A percentile compares a stretch with the other conserved stretches of the same genome.
These are phyloP conservation scores for Barnettozyma hawaiiensis DNA, from an alignment of 1,139 yeast species.

Conservation along the genomic window DNA sequence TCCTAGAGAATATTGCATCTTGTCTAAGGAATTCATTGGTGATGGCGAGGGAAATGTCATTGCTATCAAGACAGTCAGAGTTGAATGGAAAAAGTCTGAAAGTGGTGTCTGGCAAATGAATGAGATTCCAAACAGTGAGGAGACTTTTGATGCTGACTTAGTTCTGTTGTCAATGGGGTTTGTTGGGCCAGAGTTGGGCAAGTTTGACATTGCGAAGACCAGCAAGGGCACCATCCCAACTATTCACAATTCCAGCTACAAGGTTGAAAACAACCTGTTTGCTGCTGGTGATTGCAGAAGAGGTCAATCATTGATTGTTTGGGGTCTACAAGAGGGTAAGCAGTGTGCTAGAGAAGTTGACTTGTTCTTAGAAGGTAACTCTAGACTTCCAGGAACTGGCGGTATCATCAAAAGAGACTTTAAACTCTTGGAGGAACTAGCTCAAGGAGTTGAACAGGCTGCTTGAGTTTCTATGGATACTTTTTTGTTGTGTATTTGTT, in stretches of 20 bases:
- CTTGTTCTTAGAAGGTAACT: slow-evolving; percentile 64
- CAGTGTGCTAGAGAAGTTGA: slow-evolving; percentile 97
- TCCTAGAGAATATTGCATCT: slow-evolving; percentile 94
- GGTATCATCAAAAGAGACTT: slow-evolving; percentile 81
- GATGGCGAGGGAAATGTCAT: slow-evolving; percentile 92
- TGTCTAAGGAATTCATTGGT: slow-evolving; percentile 92
- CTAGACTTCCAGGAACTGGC: slow-evolving; percentile 91
- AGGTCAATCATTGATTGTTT: slow-evolving; percentile 95
- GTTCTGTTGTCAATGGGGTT: slow-evolving; percentile 96
- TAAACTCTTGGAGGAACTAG: slow-evolving; percentile 66
- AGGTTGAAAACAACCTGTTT: slow-evolving; percentile 67
- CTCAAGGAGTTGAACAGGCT: slow-evolving; percentile 37
- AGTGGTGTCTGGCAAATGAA: slow-evolving; percentile 99
- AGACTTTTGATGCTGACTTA: slow-evolving; percentile 89
- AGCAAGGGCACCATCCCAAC: slow-evolving; percentile 86
- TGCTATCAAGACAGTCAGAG: slow-evolving; percentile 92
- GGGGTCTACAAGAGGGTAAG: slow-evolving; percentile 99
- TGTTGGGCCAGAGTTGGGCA: slow-evolving; percentile 90
- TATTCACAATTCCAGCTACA: slow-evolving; percentile 60
- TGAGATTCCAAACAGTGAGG: slow-evolving; percentile 93
- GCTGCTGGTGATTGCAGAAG: slow-evolving; percentile 99
- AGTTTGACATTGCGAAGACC: slow-evolving; percentile 66
- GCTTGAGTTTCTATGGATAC: no score
- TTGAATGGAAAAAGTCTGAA: slow-evolving; percentile 95
- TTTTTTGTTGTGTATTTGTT: not conserved